Percentiles rank a stretch among this genome's conserved stretches.
Conservation (phyloP, 2,329 filamentous ascomycete genomes). For the Annulohypoxylon truncatum region DNA sequence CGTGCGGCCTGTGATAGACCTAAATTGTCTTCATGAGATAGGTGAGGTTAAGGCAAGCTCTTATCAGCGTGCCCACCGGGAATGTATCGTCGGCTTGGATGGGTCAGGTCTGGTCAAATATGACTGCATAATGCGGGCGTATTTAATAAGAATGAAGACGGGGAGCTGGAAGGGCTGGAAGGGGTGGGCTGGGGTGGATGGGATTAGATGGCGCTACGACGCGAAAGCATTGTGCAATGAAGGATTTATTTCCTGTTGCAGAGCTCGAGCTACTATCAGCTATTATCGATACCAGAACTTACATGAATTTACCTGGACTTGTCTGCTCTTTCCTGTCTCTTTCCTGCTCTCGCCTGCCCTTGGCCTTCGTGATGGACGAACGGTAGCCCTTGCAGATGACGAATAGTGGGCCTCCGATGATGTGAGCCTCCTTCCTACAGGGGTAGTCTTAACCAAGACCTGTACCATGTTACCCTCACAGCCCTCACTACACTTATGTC, state of each 20-base stretch:
- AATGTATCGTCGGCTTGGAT: slow-evolving; percentile 17
- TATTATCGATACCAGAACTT: slow-evolving; percentile 2
- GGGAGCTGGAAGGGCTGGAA: not conserved
- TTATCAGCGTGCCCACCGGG: slow-evolving; percentile 24
- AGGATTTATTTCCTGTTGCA: slow-evolving; percentile 9
- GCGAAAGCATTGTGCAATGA: slow-evolving; percentile 35
- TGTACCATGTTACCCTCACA: slow-evolving; percentile 8
- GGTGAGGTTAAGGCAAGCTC: slow-evolving; percentile 20
- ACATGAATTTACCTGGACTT: not conserved
- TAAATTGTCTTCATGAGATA: slow-evolving; percentile 15
- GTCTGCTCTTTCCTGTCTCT: not conserved
- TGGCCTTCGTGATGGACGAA: slow-evolving; percentile 25
- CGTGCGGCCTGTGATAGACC: slow-evolving; percentile 3
- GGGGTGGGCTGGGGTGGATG: not conserved
- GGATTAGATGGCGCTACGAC: slow-evolving; percentile 28
- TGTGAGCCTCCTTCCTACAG: slow-evolving; percentile 35
- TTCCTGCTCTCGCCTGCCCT: not conserved
- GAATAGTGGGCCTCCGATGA: slow-evolving; percentile 40
- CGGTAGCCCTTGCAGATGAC: slow-evolving; percentile 33
- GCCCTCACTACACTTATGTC: slow-evolving; percentile 1
- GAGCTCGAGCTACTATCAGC: not conserved
- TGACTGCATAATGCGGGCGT: slow-evolving; percentile 33
- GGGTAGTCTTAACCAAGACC: slow-evolving; percentile 12
- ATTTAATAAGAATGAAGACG: slow-evolving; percentile 33
- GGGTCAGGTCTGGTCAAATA: slow-evolving; percentile 4